phyloP scores from a whole-genome alignment of 2,329 filamentous ascomycete species.

The Apiospora aurea region DNA sequence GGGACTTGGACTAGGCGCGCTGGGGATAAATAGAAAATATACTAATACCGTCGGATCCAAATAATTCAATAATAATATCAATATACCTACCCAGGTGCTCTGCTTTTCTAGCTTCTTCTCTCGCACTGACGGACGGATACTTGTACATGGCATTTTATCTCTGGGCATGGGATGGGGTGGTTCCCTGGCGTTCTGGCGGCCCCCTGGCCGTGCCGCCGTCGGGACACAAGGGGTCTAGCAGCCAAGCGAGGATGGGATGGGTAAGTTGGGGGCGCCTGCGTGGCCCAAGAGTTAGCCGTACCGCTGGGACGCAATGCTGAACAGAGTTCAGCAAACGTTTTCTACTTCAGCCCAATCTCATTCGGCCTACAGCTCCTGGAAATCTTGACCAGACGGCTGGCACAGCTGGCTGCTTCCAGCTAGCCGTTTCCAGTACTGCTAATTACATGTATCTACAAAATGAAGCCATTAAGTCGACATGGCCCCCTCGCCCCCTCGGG shows the following conservation, averaged over 20 bases:
- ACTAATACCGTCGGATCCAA: neutral
- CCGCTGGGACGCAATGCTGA: neutral
- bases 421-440: neutral
- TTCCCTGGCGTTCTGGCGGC: neutral
- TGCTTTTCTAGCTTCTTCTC: conserved; percentile 7
- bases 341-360: conserved; percentile 3
- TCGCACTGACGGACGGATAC: neutral
- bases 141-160: neutral
- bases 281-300: neutral
- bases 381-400: conserved; percentile 15
- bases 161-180: neutral
- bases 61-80: neutral
- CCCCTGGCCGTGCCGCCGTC: neutral
- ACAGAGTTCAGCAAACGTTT: conserved; percentile 3
- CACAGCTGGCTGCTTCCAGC: conserved; percentile 7
- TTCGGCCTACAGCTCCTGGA: neutral
- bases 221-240: neutral
- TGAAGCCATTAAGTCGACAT: neutral
- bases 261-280: neutral
- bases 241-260: neutral
- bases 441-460: too few species aligned
- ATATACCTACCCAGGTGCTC: neutral
- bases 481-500: neutral
- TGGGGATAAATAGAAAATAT: neutral
- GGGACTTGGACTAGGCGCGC: neutral